Conservation (phyloP, 164 flowering plant species). For the Buxus sempervirens region DNA sequence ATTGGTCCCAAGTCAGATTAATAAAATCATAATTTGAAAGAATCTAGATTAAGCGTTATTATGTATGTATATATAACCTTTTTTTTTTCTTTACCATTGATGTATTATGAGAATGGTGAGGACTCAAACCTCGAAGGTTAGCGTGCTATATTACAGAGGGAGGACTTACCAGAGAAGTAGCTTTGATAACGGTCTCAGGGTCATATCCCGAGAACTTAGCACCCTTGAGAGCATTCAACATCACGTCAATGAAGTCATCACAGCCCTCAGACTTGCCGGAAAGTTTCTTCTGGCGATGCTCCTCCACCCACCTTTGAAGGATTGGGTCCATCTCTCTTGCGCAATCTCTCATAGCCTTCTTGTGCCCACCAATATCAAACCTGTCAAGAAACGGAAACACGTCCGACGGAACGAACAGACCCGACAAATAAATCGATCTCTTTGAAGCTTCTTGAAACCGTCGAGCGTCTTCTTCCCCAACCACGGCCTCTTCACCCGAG, state of each 20-base stretch:
- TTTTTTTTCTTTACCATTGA: too few relatives aligned
- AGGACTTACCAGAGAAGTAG: constrained; percentile 1
- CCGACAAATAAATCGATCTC: not conserved
- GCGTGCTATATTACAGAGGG: too few relatives aligned
- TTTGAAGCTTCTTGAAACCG: not conserved
- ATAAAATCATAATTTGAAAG: too few relatives aligned
- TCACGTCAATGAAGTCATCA: not conserved
- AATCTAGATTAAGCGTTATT: too few relatives aligned
- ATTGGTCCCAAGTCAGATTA: too few relatives aligned
- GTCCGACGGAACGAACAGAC: not conserved
- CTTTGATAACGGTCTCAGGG: constrained; percentile 1
- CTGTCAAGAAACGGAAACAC: not conserved
- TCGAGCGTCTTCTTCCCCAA: not conserved
- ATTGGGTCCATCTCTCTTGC: not conserved
- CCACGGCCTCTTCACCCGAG: not conserved
- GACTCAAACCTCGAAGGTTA: too few relatives aligned
- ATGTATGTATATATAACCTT: too few relatives aligned
- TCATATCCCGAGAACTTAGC: not conserved
- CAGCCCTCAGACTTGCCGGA: not conserved
- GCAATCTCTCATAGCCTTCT: not conserved
- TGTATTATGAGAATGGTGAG: too few relatives aligned
- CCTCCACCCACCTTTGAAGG: not conserved
- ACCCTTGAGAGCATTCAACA: not conserved
- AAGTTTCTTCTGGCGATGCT: not conserved
- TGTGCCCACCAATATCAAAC: not conserved